Conservation (phyloP, 1,284 basidiomycete genomes). For the Paramarasmius palmivorus region DNA sequence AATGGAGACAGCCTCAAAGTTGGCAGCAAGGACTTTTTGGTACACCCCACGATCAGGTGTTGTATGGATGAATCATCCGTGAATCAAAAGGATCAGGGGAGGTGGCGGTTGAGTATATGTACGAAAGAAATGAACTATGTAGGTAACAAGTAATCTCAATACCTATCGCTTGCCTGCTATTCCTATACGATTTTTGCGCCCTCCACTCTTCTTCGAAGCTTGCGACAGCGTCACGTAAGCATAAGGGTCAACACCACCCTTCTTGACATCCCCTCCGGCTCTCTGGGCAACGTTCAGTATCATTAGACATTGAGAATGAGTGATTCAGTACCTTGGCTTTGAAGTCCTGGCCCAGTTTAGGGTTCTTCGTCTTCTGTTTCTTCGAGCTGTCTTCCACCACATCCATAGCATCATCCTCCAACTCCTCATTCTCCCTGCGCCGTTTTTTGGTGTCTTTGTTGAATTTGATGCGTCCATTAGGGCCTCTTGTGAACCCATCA, state of each 20-base stretch:
- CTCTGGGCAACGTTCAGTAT: too few species aligned
- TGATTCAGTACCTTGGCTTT: slow-evolving; percentile 68
- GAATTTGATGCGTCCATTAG: slow-evolving; percentile 88
- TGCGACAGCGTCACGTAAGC: slow-evolving; percentile 87
- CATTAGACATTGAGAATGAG: too few species aligned
- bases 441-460: slow-evolving; percentile 96
- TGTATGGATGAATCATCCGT: slow-evolving; percentile 54
- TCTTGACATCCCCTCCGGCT: slow-evolving; percentile 92
- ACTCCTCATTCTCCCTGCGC: slow-evolving; percentile 63
- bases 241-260: slow-evolving; percentile 86
- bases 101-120: slow-evolving; percentile 1
- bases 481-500: slow-evolving; percentile 87
- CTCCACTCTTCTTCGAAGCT: slow-evolving; percentile 68
- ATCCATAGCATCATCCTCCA: slow-evolving; percentile 71
- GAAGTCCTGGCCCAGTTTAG: slow-evolving; percentile 84
- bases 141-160: neutral
- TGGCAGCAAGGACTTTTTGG: slow-evolving; percentile 74
- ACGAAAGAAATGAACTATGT: neutral
- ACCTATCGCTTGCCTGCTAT: slow-evolving; percentile 50
- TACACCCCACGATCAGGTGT: slow-evolving; percentile 65
- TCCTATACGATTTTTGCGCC: slow-evolving; percentile 43
- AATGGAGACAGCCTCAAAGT: slow-evolving; percentile 63
- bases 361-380: slow-evolving; percentile 57
- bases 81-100: slow-evolving; percentile 1
- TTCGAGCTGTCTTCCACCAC: slow-evolving; percentile 48